Conservation (phyloP, 768 basidiomycete genomes). For the Coprinopsis sp. region DNA sequence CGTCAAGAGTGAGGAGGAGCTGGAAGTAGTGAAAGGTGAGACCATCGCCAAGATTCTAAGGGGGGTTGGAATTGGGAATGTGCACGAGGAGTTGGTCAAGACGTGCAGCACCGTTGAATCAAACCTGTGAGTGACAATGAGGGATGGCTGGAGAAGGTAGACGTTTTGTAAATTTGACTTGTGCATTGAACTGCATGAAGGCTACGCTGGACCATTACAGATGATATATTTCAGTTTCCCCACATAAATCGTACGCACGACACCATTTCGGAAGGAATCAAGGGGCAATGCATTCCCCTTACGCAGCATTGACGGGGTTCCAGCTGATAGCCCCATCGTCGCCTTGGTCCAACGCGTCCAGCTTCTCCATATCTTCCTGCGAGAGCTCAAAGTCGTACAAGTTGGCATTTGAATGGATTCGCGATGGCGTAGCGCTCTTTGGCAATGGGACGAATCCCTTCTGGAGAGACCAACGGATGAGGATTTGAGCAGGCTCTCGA, state of each 20-base stretch:
- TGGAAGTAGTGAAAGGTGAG: constrained; percentile 62
- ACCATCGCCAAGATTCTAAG: constrained; percentile 59
- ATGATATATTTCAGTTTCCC: no score
- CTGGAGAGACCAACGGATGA: constrained; percentile 89
- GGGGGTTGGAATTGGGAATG: constrained; percentile 60
- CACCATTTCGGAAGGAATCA: no score
- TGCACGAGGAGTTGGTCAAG: constrained; percentile 63
- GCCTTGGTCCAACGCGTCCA: constrained; percentile 72
- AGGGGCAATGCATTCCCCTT: no score
- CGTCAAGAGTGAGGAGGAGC: constrained; percentile 76
- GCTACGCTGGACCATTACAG: no score
- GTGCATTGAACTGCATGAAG: no score
- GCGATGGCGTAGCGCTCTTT: constrained; percentile 63
- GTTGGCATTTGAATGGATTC: constrained; percentile 67
- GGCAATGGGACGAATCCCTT: constrained; percentile 73
- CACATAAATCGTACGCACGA: no score
- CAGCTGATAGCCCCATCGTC: constrained; percentile 68
- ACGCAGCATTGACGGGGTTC: constrained; percentile 68
- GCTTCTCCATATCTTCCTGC: constrained; percentile 53
- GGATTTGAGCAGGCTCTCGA: constrained; percentile 69
- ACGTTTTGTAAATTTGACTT: no score
- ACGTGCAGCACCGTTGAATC: constrained; percentile 13
- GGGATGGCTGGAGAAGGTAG: no score
- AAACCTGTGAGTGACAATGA: not conserved
- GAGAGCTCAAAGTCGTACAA: constrained; percentile 71